Evolutionary conservation across 805 yeast genomes (phyloP), one percentile per base, ranked within the genome.

Genomic region (Candida sithepensis): DNA sequence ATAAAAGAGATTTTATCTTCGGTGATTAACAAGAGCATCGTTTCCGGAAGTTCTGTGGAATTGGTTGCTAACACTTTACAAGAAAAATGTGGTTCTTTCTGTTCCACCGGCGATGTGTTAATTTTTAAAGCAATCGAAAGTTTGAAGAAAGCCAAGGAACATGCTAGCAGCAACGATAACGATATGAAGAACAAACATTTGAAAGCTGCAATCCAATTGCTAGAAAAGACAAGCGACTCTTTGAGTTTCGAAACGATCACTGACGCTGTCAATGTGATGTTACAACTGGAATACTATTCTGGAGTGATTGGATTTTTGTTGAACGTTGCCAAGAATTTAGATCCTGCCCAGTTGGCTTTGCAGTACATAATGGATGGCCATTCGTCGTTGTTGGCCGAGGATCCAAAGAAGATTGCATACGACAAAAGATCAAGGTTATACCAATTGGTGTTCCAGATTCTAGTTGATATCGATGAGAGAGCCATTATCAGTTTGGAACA

Each of bases 41-140:
- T 88, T 34, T 81, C 87, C 54, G 98, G 99, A n/a, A 92, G 88
- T 3, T 86, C 96, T 0, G 92, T 94, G 40, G 98, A 92, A 62
- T 74, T 85, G 48, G 88, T 92, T 44, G 96, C 97, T 1, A 82
- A 84, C 32, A 82, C 91, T 1, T 71, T 94, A 44, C 96, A 94
- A 66, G 95, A 88, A 46, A 83, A 92, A 50, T 94, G 99, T 72
- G 96, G 96, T 1, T 82, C 96, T 0, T 94, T 90, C 67, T 94
- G 98, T 61, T 88, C 97, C 0, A 81, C 96, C 14, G 88, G 86
- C 55, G 99, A 94, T 66, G 97, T 94, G 23, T 76, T 90, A 50
- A 88, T 94, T 13, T 94, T 91, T 73, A 86, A 92, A 66, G 98
- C 97, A 0, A 82, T 90, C 57, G 99, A 94, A 64, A 90, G 86